Evolutionary conservation across 2,329 filamentous ascomycete genomes (phyloP).

Genomic region (Penicillium digitatum): DNA sequence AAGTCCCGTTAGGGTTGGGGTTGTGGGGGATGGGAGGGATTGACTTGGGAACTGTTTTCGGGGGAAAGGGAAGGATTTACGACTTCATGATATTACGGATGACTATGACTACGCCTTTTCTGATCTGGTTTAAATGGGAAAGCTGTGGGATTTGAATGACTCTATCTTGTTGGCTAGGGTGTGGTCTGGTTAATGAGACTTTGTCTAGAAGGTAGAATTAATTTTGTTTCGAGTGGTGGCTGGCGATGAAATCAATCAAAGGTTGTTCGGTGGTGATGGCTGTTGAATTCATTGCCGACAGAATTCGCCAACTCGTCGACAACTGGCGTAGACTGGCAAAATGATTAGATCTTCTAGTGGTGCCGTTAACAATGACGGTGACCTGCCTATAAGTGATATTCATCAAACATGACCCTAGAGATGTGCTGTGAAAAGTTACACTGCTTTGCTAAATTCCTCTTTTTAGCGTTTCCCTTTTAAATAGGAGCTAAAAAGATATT

Average conservation of each 20-base stretch:
- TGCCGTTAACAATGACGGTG: background rate
- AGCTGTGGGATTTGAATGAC: background rate
- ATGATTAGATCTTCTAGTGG: no score
- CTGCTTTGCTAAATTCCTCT: background rate
- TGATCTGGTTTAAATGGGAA: conserved; percentile 15
- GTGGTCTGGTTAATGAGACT: background rate
- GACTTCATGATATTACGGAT: conserved; percentile 26
- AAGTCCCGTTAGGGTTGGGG: conserved; percentile 43
- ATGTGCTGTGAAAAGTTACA: background rate
- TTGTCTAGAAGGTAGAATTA: conserved; percentile 7
- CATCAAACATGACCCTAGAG: background rate
- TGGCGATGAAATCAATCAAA: conserved; percentile 8
- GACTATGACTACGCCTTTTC: conserved; percentile 19
- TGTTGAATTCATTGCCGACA: background rate
- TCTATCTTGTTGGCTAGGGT: background rate
- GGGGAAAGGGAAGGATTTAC: background rate
- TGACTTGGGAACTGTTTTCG: background rate
- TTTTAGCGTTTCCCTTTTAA: no score
- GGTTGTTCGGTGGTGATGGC: background rate
- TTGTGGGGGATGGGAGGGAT: conserved; percentile 3
- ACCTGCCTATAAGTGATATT: background rate
- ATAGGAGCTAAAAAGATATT: no score
- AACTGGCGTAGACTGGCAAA: background rate
- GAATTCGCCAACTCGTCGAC: background rate
- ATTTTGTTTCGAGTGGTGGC: conserved; percentile 5